These are phyloP conservation scores for Scutellaria baicalensis DNA, from an alignment of 257 asterid genomes.

Conservation along the genomic window DNA sequence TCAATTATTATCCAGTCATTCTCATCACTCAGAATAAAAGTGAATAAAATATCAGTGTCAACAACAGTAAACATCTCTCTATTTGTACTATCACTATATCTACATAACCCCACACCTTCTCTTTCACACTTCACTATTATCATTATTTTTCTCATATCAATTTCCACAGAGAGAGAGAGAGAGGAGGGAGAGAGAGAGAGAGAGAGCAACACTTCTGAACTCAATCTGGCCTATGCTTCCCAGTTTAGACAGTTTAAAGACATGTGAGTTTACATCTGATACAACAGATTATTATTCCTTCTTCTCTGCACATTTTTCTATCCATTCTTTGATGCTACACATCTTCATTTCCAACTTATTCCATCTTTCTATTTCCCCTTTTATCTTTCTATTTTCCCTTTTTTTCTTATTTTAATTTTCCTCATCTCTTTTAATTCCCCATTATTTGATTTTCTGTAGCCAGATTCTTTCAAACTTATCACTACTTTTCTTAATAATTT, in stretches of 20 bases:
- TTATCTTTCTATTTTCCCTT: not conserved
- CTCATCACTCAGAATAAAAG: not conserved
- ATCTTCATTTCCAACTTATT: conserved; percentile 11
- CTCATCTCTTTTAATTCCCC: not conserved
- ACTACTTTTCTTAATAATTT: not conserved
- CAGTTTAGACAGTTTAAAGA: conserved; percentile 8
- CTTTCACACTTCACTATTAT: conserved; percentile 5
- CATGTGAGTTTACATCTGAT: conserved; percentile 17
- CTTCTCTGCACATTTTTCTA: not conserved
- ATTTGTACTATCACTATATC: conserved; percentile 16
- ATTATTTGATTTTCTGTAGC: not conserved
- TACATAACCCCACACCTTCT: conserved; percentile 22
- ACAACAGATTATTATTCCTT: not conserved
- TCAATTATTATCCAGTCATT: conserved; percentile 36
- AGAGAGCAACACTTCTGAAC: conserved; percentile 16
- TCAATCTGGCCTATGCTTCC: conserved; percentile 3
- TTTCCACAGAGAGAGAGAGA: not conserved
- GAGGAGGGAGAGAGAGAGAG: conserved; percentile 18
- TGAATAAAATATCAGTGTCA: conserved; percentile 20
- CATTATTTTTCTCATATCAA: too few species aligned
- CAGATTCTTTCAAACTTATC: not conserved
- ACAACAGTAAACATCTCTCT: not conserved
- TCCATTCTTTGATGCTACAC: conserved; percentile 28
- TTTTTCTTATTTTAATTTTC: not conserved
- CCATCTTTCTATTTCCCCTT: conserved; percentile 4